Evolutionary conservation across 495 filamentous ascomycete genomes (phyloP).

Genomic region (Lophiostoma macrostomum): DNA sequence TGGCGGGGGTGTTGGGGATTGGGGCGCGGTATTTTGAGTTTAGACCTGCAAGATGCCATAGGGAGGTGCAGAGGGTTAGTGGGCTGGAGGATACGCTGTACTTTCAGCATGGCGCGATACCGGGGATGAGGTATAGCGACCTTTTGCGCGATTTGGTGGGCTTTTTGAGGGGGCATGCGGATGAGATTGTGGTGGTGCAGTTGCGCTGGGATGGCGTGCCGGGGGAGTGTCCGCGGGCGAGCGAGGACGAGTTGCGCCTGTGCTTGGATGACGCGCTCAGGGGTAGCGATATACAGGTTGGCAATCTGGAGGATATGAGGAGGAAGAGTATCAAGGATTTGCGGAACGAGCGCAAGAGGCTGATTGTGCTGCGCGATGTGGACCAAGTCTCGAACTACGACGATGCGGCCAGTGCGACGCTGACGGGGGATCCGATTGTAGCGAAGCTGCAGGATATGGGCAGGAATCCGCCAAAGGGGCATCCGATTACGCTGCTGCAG

Average conservation of each 20-base stretch:
- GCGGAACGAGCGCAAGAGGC: slow-evolving; percentile 44
- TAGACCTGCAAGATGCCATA: slow-evolving; percentile 50
- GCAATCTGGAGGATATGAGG: slow-evolving; percentile 28
- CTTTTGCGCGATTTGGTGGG: slow-evolving; percentile 47
- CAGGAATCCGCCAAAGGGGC: slow-evolving; percentile 38
- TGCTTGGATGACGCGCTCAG: slow-evolving; percentile 42
- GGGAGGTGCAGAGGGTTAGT: slow-evolving; percentile 36
- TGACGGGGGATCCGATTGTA: slow-evolving; percentile 49
- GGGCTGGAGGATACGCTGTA: slow-evolving; percentile 49
- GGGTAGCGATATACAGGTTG: slow-evolving; percentile 17
- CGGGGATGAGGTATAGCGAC: slow-evolving; percentile 51
- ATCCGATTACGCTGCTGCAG: slow-evolving; percentile 49
- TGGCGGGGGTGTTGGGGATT: slow-evolving; percentile 47
- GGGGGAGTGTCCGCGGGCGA: slow-evolving; percentile 45
- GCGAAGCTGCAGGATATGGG: slow-evolving; percentile 44
- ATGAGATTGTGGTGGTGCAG: slow-evolving; percentile 53
- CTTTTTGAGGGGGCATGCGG: slow-evolving; percentile 46
- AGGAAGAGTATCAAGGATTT: slow-evolving; percentile 43
- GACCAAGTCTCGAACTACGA: slow-evolving; percentile 52
- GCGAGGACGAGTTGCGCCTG: slow-evolving; percentile 43
- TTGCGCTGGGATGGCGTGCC: slow-evolving; percentile 55
- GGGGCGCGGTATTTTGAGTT: slow-evolving; percentile 58
- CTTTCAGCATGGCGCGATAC: slow-evolving; percentile 55
- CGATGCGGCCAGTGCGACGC: slow-evolving; percentile 51
- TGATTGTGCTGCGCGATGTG: slow-evolving; percentile 47